phyloP scores from a whole-genome alignment of 78 protist species.

The Dictyostelium brefeldianum region DNA sequence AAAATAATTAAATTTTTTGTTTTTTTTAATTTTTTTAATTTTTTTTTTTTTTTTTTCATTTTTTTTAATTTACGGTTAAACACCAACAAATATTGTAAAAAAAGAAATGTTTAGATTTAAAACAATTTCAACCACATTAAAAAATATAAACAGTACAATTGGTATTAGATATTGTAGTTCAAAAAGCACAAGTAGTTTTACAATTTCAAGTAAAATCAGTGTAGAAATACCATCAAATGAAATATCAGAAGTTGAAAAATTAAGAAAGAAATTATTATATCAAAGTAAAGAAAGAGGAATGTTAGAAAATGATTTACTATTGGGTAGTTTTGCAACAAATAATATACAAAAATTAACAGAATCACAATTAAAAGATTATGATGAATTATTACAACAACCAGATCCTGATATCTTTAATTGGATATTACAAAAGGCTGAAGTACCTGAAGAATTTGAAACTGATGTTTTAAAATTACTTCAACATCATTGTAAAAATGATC shows the following conservation, averaged over 20 bases:
- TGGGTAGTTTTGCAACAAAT: constrained; percentile 60
- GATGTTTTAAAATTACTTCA: constrained; percentile 61
- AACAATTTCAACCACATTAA: no score
- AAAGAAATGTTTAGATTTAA: no score
- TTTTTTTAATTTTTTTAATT: neutral
- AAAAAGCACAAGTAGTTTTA: neutral
- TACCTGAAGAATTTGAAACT: constrained; percentile 51
- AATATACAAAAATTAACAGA: constrained; percentile 16
- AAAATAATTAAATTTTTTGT: no score
- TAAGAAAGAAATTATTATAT: constrained; percentile 53
- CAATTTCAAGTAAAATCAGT: neutral
- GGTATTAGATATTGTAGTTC: neutral
- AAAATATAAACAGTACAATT: no score
- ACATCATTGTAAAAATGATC: constrained; percentile 54
- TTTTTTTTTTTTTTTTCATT: neutral
- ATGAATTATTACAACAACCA: constrained; percentile 60
- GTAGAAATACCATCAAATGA: neutral
- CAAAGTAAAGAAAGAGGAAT: constrained; percentile 80
- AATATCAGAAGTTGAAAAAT: constrained; percentile 22
- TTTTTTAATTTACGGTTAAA: neutral
- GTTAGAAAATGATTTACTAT: constrained; percentile 66
- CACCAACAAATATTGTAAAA: no score
- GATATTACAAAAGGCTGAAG: constrained; percentile 25
- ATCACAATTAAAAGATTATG: constrained; percentile 24
- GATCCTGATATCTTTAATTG: constrained; percentile 76